Conservation (phyloP, 2,329 filamentous ascomycete genomes). For the Purpureocillium takamizusanense region DNA sequence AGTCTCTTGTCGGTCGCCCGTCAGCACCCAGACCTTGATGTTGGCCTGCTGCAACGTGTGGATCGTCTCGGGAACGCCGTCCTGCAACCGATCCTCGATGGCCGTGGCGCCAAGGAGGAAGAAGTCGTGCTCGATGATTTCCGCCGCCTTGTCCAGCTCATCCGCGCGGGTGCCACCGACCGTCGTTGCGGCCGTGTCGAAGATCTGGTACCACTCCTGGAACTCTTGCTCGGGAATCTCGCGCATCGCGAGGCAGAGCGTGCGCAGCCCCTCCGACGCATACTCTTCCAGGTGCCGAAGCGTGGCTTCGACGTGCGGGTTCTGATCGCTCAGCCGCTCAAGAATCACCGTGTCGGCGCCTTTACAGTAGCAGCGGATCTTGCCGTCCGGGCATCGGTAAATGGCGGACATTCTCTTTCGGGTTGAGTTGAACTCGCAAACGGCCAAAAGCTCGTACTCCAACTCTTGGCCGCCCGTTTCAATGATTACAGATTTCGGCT, state of each 20-base stretch:
- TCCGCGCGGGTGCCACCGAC: constrained; percentile 88
- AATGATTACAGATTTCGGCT: constrained; percentile 81
- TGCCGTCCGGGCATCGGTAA: constrained; percentile 92
- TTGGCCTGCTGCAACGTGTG: constrained; percentile 93
- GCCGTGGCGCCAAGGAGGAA: constrained; percentile 89
- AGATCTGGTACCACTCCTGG: constrained; percentile 77
- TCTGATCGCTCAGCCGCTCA: constrained; percentile 75
- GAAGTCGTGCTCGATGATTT: constrained; percentile 89
- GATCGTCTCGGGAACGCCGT: constrained; percentile 96
- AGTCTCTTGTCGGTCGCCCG: constrained; percentile 94
- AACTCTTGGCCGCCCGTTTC: constrained; percentile 61
- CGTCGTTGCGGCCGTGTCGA: constrained; percentile 79
- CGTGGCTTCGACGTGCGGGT: constrained; percentile 81
- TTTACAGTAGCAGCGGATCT: constrained; percentile 89
- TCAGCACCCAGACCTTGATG: constrained; percentile 98
- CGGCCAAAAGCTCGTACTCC: constrained; percentile 85
- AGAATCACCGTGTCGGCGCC: constrained; percentile 96
- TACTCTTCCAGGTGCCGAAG: constrained; percentile 97
- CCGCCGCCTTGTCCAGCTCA: constrained; percentile 92
- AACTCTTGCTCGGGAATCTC: constrained; percentile 88
- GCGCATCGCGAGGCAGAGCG: constrained; percentile 88
- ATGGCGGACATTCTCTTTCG: constrained; percentile 97
- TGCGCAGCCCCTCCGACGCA: constrained; percentile 89
- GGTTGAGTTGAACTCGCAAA: constrained; percentile 96
- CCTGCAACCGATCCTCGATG: constrained; percentile 93